Base-by-base conservation (phyloP, 2,329 filamentous ascomycete genomes). In the Piedraia hortae region DNA sequence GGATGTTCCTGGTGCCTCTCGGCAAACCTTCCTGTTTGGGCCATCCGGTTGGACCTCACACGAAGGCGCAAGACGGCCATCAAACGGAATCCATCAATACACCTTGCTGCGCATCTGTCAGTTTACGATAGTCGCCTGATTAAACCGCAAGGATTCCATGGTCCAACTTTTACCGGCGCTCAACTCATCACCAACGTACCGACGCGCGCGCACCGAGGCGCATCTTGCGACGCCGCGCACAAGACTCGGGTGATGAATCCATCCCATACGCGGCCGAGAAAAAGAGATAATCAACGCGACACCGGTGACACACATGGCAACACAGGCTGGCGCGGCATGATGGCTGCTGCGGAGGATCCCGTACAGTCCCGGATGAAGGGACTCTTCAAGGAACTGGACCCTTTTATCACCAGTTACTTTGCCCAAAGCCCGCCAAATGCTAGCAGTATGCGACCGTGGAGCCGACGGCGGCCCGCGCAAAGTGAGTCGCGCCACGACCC, bases 241-340 rank as follows among this genome's bases (percentile, higher is more conserved):
- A 14, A 22, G 11, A 14, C 11, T 12, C 25, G 28, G 33, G 36
- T 21, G 25, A 40, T 39, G 35, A 39, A 27, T 29, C 32, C 34
- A 27, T 38, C 45, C 38, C 47, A 47, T 25, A 44, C 44, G 31
- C 47, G 46, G 36, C n/a, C n/a, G n/a, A n/a, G n/a, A n/a, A n/a
- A n/a, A 29, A 37, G 36, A 31, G 33, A 31, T 32, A 23, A 27
- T 23, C 25, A 25, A 19, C 28, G 29, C 28, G 19, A 20, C 25
- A 39, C 42, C 33, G 43, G 52, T 47, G 47, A 42, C 27, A 24
- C 36, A 26, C 33, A 37, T 31, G 34, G 34, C 39, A 39, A 35
- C 38, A 40, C 35, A 27, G 35, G 47, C 33, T 47, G 47, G n/a
- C n/a, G n/a, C n/a, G n/a, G n/a, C n/a, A n/a, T n/a, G n/a, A n/a